These are phyloP conservation scores for Fusarium phyllophilum DNA, from an alignment of 2,329 filamentous ascomycete species.

Conservation along the genomic window DNA sequence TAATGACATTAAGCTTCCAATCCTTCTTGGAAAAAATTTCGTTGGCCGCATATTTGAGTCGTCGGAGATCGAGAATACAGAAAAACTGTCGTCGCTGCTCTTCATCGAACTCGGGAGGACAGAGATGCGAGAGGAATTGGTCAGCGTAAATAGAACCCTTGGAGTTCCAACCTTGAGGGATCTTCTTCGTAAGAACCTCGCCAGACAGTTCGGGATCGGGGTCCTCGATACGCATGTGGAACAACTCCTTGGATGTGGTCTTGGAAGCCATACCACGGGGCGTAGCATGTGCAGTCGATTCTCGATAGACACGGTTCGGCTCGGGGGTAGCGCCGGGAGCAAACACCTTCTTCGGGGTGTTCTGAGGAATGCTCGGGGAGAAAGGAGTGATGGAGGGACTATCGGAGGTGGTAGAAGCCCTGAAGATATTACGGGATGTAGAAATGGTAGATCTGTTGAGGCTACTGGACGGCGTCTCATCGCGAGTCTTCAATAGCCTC, in stretches of 20 bases:
- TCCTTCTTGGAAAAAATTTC: conserved; percentile 70
- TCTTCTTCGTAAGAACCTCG: conserved; percentile 62
- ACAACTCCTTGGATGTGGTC: conserved; percentile 62
- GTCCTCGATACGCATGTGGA: conserved; percentile 67
- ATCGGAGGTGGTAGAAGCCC: conserved; percentile 51
- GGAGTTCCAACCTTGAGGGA: conserved; percentile 63
- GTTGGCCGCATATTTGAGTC: conserved; percentile 69
- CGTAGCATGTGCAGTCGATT: conserved; percentile 58
- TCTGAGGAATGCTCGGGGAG: conserved; percentile 57
- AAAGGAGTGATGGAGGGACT: conserved; percentile 51
- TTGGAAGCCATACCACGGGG: conserved; percentile 62
- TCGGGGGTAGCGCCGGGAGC: conserved; percentile 58
- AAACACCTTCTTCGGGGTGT: conserved; percentile 60
- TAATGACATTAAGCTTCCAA: conserved; percentile 70
- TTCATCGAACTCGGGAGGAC: conserved; percentile 66
- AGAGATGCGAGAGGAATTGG: conserved; percentile 67
- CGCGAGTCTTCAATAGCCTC: conserved; percentile 49
- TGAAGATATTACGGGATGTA: conserved; percentile 55
- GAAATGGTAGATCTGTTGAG: conserved; percentile 51
- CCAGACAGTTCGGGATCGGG: conserved; percentile 67
- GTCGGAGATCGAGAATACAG: conserved; percentile 69
- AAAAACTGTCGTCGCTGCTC: conserved; percentile 71
- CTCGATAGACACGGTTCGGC: conserved; percentile 55
- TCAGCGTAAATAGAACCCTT: conserved; percentile 68
- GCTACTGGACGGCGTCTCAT: conserved; percentile 50